These are phyloP conservation scores for Nicotiana benthamiana DNA, from an alignment of 257 asterid species.

Conservation along the genomic window DNA sequence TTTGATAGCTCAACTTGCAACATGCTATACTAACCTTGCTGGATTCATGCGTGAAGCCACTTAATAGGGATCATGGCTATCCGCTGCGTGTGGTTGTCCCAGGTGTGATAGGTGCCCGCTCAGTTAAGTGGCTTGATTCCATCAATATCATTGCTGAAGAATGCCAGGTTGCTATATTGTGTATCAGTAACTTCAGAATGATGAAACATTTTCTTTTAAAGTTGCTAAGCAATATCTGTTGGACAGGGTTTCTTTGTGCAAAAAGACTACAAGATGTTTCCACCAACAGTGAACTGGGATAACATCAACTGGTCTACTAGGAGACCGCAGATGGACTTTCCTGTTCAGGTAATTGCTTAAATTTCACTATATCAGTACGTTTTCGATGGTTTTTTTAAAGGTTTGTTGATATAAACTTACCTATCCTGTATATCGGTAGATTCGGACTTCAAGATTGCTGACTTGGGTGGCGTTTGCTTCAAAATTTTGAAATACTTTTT, in stretches of 20 bases:
- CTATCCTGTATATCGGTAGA: background rate
- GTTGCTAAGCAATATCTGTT: slow-evolving; percentile 16
- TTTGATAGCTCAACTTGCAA: background rate
- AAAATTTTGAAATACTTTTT: background rate
- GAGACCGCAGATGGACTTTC: slow-evolving; percentile 88
- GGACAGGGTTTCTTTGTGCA: slow-evolving; percentile 93
- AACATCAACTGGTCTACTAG: slow-evolving; percentile 92
- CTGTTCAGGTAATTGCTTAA: slow-evolving; percentile 64
- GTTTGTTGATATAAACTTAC: background rate
- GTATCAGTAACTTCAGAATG: slow-evolving; percentile 7
- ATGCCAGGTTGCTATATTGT: slow-evolving; percentile 56
- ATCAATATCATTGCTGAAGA: slow-evolving; percentile 73
- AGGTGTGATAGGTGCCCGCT: slow-evolving; percentile 98
- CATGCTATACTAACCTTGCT: background rate
- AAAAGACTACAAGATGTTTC: slow-evolving; percentile 96
- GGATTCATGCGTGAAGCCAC: slow-evolving; percentile 34
- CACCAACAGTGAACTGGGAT: slow-evolving; percentile 95
- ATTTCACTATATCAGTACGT: background rate
- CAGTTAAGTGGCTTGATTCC: slow-evolving; percentile 95
- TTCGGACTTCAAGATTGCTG: background rate
- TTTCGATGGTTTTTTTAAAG: background rate
- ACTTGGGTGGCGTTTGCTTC: background rate
- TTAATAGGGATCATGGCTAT: slow-evolving; percentile 96
- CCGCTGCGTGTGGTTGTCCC: slow-evolving; percentile 97
- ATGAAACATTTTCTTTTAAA: background rate